Percentiles rank a stretch among this genome's conserved stretches.
Conservation (phyloP, 176 grass and related monocot species). For the Carex scoparia region DNA sequence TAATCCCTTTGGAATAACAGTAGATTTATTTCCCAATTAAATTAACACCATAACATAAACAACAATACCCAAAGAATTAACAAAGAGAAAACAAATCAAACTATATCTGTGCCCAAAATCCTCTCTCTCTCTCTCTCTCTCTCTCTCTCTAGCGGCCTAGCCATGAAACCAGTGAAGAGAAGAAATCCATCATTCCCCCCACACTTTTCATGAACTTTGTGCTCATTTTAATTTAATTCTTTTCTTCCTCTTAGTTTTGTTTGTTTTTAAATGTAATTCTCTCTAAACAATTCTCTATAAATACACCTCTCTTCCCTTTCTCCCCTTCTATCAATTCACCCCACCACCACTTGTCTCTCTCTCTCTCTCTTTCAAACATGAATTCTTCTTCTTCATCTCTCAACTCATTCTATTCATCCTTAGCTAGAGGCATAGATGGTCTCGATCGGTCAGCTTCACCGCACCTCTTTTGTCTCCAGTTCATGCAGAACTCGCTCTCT, state of each 20-base stretch:
- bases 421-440: conserved; percentile 62
- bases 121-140: conserved; percentile 3
- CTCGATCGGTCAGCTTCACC: conserved; percentile 39
- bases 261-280: conserved; percentile 7
- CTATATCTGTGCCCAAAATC: background rate
- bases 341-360: background rate
- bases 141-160: background rate
- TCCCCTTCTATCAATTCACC: background rate
- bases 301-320: conserved; percentile 9
- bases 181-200: conserved; percentile 19
- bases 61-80: conserved; percentile 18
- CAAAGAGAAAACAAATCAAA: background rate
- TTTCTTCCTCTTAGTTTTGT: background rate
- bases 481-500: conserved; percentile 47
- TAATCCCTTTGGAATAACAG: no score
- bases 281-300: conserved; percentile 14
- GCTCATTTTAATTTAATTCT: background rate
- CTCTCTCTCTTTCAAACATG: conserved; percentile 31
- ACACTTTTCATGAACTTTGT: conserved; percentile 23
- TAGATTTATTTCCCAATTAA: no score
- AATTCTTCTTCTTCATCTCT: conserved; percentile 54
- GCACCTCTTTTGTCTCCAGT: conserved; percentile 52
- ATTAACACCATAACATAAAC: conserved; percentile 19
- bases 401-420: conserved; percentile 68
- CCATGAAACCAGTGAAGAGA: conserved; percentile 20